These are phyloP conservation scores for Niebla homalea DNA, from an alignment of 495 filamentous ascomycete species.

Conservation along the genomic window DNA sequence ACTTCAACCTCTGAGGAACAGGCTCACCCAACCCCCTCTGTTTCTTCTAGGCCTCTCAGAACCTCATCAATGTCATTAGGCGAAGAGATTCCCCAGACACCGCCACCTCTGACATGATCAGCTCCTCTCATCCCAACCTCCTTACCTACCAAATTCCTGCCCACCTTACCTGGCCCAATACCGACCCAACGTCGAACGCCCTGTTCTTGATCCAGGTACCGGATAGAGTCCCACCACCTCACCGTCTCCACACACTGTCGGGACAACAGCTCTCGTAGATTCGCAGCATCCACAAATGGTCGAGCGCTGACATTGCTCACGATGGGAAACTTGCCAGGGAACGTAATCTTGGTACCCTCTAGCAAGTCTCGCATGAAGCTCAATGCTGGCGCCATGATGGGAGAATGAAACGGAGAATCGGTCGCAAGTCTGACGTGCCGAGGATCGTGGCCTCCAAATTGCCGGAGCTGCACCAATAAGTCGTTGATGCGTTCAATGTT, in stretches of 20 bases:
- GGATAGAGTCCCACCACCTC: constrained; percentile 83
- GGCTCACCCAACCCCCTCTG: constrained; percentile 30
- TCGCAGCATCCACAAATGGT: constrained; percentile 58
- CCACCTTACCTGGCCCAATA: constrained; percentile 90
- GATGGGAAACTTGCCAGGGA: constrained; percentile 61
- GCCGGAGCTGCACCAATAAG: constrained; percentile 75
- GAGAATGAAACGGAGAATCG: constrained; percentile 85
- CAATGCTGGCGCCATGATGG: constrained; percentile 78
- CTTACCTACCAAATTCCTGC: constrained; percentile 85
- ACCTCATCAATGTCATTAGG: constrained; percentile 71
- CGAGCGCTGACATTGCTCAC: constrained; percentile 74
- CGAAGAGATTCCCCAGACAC: constrained; percentile 85
- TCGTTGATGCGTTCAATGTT: constrained; percentile 73
- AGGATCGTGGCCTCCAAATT: constrained; percentile 89
- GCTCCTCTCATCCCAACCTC: constrained; percentile 78
- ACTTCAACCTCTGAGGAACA: too few species aligned
- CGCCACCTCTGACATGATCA: constrained; percentile 69
- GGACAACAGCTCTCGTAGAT: constrained; percentile 64
- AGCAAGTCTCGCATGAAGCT: constrained; percentile 55
- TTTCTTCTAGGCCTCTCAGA: constrained; percentile 58
- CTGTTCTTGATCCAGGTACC: constrained; percentile 74
- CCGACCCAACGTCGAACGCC: constrained; percentile 83
- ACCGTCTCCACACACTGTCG: constrained; percentile 79
- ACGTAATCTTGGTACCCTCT: constrained; percentile 46
- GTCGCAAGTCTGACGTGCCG: constrained; percentile 76